Conservation (phyloP, 495 filamentous ascomycete genomes). For the Aspergillus indologenus region DNA sequence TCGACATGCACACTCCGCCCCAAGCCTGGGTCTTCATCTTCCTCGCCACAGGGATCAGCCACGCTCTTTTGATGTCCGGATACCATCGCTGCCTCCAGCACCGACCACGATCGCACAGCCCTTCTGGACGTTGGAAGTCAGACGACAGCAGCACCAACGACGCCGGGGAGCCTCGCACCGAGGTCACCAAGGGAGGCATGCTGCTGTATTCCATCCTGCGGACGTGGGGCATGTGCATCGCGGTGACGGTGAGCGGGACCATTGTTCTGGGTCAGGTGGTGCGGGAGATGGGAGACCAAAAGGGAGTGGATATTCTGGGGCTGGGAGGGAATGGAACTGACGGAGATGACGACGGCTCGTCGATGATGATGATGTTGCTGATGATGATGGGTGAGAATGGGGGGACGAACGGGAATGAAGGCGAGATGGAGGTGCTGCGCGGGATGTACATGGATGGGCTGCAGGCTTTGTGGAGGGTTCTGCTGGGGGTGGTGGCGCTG, state of each 20-base stretch:
- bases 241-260: conserved; percentile 58
- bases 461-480: conserved; percentile 12
- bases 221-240: conserved; percentile 60
- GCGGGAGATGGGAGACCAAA: conserved; percentile 10
- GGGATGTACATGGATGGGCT: conserved; percentile 9
- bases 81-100: conserved; percentile 50
- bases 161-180: conserved; percentile 8
- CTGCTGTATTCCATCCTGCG: conserved; percentile 58
- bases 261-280: conserved; percentile 53
- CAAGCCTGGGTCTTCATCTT: conserved; percentile 52
- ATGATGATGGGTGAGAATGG: neutral
- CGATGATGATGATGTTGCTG: neutral
- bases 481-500: conserved; percentile 14
- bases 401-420: neutral
- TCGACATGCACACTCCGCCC: conserved; percentile 44
- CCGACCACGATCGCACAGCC: neutral
- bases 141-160: neutral
- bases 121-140: conserved; percentile 10
- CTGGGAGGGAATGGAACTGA: neutral
- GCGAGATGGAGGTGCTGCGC: conserved; percentile 21
- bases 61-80: conserved; percentile 51
- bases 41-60: conserved; percentile 49
- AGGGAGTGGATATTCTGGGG: neutral
- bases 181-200: conserved; percentile 17
- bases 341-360: neutral